A percentile compares a stretch with the other conserved stretches of the same genome.
phyloP scores from a whole-genome alignment of 2,329 filamentous ascomycete species.

The Pseudocercospora fuligena region DNA sequence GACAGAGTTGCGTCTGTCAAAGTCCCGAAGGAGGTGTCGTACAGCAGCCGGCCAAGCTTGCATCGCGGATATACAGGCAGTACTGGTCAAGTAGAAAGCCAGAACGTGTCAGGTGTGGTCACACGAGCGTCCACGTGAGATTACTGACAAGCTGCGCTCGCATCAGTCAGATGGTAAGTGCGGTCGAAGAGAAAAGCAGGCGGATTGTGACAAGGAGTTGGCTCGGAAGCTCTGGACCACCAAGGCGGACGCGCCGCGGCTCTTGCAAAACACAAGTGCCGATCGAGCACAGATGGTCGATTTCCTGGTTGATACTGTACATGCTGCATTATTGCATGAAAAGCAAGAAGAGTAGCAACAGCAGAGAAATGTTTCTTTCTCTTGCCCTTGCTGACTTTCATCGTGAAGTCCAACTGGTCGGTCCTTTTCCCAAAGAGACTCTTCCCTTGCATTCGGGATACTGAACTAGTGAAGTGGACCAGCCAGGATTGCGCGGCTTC shows the following conservation, averaged over 20 bases:
- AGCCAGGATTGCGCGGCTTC: neutral
- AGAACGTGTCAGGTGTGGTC: slow-evolving; percentile 1
- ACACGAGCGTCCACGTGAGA: neutral
- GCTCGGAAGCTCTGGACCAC: neutral
- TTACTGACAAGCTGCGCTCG: neutral
- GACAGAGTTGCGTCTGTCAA: neutral
- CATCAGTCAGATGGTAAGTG: too few species aligned
- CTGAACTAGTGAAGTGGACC: neutral
- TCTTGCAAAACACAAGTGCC: neutral
- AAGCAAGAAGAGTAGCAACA: too few species aligned
- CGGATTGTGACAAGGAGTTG: neutral
- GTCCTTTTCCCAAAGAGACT: neutral
- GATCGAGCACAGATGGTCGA: neutral
- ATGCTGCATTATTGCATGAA: too few species aligned
- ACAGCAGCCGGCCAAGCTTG: neutral
- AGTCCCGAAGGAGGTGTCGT: slow-evolving; percentile 1
- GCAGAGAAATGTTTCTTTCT: too few species aligned
- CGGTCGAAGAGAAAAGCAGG: neutral
- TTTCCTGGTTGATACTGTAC: neutral
- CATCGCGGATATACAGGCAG: neutral
- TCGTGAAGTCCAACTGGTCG: neutral
- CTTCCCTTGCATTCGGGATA: neutral
- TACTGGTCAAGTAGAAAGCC: neutral
- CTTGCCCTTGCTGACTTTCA: too few species aligned
- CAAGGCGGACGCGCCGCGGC: neutral